Evolutionary conservation across 1,139 yeast genomes (phyloP), one percentile per base, ranked within the genome.

Genomic region (Kodamaea arcana): DNA sequence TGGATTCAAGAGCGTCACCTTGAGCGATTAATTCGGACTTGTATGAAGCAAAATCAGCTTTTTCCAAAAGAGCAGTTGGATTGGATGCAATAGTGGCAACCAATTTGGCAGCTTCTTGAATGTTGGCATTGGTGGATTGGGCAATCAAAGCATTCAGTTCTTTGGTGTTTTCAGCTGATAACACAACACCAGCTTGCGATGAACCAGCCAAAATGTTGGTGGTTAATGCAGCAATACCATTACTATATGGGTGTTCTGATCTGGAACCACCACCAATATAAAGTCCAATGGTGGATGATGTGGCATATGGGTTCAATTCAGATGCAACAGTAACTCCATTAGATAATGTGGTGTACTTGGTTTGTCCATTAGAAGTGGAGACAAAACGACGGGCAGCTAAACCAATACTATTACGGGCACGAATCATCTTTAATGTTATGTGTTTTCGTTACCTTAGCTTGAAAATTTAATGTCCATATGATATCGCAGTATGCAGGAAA

Each of bases 241-340:
- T 83, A 67, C 79, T 80, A 74, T 78, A 82, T 35, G 84, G 72
- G 62, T 80, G 83, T 63, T 83, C 94, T 35, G 83, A 62, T 59
- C 88, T 72, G 35, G 90, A 79, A 57, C 94, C 94, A 35, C 87
- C 84, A 44, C 82, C 83, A 53, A 72, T 65, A 60, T 72, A 83
- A 38, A 83, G 61, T 59, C 92, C 92, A 45, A 83, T 69, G 26
- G 86, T 69, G 27, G 86, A 68, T 23, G 78, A 58, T 39, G 69
- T 54, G 41, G 83, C 78, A 42, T 60, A 51, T 31, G 81, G 72
- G 59, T 80, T 74, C 47, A 71, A 47, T 62, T 81, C 85, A 35
- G 86, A 70, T 41, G 87, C 87, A 48, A 83, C 73, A 42, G 84
- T 77, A 40, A 82, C 66, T 47, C 92, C 94, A 57, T 80, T 83